Evolutionary conservation across 2,329 filamentous ascomycete genomes (phyloP), one percentile per base, ranked within the genome.

Genomic region (Bertia moriformis): DNA sequence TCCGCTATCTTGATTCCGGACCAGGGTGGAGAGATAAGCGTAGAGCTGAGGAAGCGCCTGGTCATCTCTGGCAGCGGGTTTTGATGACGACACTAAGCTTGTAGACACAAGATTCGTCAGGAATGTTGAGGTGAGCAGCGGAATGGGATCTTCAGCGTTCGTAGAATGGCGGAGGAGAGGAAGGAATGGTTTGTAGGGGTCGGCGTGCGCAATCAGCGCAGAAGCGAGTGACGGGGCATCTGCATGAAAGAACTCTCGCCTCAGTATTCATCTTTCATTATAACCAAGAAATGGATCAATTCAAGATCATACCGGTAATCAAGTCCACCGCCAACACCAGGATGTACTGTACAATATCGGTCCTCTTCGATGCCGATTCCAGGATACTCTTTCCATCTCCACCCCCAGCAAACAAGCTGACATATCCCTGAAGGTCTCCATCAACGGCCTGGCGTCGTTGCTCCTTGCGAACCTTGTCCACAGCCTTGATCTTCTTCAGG

Each of bases 401-500:
- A 42, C 66, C 66, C 37, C 77, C 76, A 19, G 78, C 60, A 41
- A 83, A 59, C 48, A 82, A 58, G 30, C 62, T 60, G 35, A 67
- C 67, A 55, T 78, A 83, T 43, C 67, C 72, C 24, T 66, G 55
- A 14, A 72, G 54, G 56, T 80, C 72, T 22, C 58, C 58, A 52
- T 80, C 74, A 41, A 82, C 68, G 7, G 68, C 73, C 54, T 77
- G 69, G 48, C 69, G 69, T 45, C 77, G 65, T 55, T 78, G 74
- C 48, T 81, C 77, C 56, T 78, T 79, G 46, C 75, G 69, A 42
- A 81, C 76, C 56, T 82, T 82, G 54, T 82, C 77, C 46, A 82
- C 76, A 35, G 75, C 73, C 59, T 78, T 80, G 62, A 82, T 80
- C 61, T 76, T 77, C 64, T 77, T 78, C 39, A 81, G 65, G 52